These are phyloP conservation scores for Solanum medicagineum DNA, from an alignment of 257 asterid species.

Conservation along the genomic window DNA sequence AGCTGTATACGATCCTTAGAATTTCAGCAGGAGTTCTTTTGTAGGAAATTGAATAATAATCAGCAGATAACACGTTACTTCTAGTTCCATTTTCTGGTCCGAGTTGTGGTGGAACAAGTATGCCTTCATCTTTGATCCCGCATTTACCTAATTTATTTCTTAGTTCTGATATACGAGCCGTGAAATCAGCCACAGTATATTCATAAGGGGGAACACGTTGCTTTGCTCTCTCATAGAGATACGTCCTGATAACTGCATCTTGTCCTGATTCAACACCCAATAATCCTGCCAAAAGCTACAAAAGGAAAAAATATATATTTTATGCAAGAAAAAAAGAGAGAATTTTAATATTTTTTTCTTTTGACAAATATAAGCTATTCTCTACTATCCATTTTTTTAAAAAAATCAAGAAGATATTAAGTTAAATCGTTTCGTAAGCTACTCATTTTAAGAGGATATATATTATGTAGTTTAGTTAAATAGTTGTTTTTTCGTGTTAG, in stretches of 20 bases:
- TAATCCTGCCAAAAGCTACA: conserved; percentile 32
- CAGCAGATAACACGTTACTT: conserved; percentile 28
- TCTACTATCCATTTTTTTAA: too few relatives aligned
- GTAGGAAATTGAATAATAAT: conserved; percentile 25
- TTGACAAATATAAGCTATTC: background rate
- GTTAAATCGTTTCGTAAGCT: too few relatives aligned
- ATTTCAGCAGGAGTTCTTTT: conserved; percentile 23
- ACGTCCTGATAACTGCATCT: conserved; percentile 32
- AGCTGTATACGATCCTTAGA: conserved; percentile 14
- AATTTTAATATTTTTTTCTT: too few relatives aligned
- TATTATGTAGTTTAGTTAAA: too few relatives aligned
- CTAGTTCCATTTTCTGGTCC: conserved; percentile 23
- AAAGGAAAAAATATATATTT: background rate
- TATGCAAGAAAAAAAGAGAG: background rate
- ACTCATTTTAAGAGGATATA: too few relatives aligned
- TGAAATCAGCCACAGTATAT: conserved; percentile 30
- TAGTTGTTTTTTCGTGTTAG: too few relatives aligned
- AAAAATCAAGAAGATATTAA: too few relatives aligned
- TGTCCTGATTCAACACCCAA: conserved; percentile 43
- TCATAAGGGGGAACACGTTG: conserved; percentile 19
- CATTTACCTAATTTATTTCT: conserved; percentile 23
- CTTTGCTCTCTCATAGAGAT: conserved; percentile 18
- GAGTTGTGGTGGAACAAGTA: conserved; percentile 13
- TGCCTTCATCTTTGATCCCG: conserved; percentile 34
- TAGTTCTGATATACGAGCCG: conserved; percentile 19